phyloP scores from a whole-genome alignment of 2,329 filamentous ascomycete genomes.

The Colletotrichum gigasporum region DNA sequence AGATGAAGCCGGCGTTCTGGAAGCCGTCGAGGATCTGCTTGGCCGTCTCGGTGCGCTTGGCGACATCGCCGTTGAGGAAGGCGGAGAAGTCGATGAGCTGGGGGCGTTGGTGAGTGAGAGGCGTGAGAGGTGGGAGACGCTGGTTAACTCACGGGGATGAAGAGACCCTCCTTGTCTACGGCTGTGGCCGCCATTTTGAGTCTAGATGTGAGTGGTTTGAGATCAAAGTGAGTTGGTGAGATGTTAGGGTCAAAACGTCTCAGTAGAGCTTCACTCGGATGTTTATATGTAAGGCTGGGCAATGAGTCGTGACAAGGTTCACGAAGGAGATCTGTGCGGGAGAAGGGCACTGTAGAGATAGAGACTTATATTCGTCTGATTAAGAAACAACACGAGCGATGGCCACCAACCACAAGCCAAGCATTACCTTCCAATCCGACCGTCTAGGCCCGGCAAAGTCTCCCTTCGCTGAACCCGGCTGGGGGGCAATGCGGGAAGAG shows the following conservation, averaged over 20 bases:
- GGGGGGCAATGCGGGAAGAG: neutral
- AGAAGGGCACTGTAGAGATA: neutral
- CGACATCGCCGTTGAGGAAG: slow-evolving; percentile 71
- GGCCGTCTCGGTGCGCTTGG: slow-evolving; percentile 72
- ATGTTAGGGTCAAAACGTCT: neutral
- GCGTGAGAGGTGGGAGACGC: slow-evolving; percentile 35
- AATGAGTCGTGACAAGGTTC: slow-evolving; percentile 21
- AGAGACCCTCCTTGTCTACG: slow-evolving; percentile 60
- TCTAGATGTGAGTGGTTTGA: neutral
- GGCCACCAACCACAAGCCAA: slow-evolving; percentile 20
- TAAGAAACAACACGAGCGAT: neutral
- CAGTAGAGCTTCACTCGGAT: neutral
- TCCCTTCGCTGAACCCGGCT: slow-evolving; percentile 9
- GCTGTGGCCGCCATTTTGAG: slow-evolving; percentile 50
- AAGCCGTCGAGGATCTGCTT: slow-evolving; percentile 81
- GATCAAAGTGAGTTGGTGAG: neutral
- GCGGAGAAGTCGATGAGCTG: slow-evolving; percentile 82
- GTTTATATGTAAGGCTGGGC: neutral
- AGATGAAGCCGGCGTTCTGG: slow-evolving; percentile 88
- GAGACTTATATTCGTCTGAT: slow-evolving; percentile 22
- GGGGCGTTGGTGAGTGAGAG: slow-evolving; percentile 22
- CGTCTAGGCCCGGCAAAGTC: slow-evolving; percentile 1
- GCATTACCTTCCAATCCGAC: slow-evolving; percentile 1
- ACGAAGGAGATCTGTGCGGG: slow-evolving; percentile 7
- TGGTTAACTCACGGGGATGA: slow-evolving; percentile 60